Base-by-base conservation (phyloP, 2,329 filamentous ascomycete species). In the Calonectria multiphialidica region DNA sequence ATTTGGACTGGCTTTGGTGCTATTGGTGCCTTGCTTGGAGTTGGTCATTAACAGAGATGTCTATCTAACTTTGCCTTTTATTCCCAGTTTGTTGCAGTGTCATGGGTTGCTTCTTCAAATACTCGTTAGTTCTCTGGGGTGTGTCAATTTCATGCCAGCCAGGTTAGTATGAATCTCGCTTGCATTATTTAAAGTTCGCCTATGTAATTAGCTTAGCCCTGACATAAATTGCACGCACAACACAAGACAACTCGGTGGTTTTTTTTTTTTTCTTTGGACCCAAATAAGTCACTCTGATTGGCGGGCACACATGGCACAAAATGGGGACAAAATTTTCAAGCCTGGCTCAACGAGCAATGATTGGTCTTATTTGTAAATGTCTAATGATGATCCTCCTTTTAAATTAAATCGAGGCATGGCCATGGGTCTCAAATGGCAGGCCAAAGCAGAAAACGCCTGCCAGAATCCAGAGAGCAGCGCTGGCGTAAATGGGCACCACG, bases 381-480 rank as follows among this genome's bases (percentile, higher is more conserved):
- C 21, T 25, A 59, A n/a, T 28, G 9, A 37, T 7, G 0, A 3
- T 18, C 0, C 9, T 40, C 53, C 33, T n/a, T 28, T 18, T 9
- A 64, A 18, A 45, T 61, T 76, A 83, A 49, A 83, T 79, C 16
- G 81, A 82, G 23, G 79, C 80, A 69, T 82, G 80, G 0, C 83
- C 82, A 71, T 85, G 83, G 2, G 86, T 87, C 77, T 87, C 85
- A 73, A 84, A 87, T 5, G 86, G 86, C 68, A 87, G 67, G 1
- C 81, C 84, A 49, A 87, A 76, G 67, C 83, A 86, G 42, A 86
- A 77, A 0, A 85, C 40, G 18, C 86, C 86, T 1, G 85, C 84
- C 9, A 82, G 63, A 18, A 87, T 80, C 85, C 85, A 88, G 57
- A 87, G 73, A 5, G 83, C 85, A 28, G 86, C 86, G 75, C 83